phyloP scores from a whole-genome alignment of 371 early-diverging fungal species.

The Circinella umbellata region DNA sequence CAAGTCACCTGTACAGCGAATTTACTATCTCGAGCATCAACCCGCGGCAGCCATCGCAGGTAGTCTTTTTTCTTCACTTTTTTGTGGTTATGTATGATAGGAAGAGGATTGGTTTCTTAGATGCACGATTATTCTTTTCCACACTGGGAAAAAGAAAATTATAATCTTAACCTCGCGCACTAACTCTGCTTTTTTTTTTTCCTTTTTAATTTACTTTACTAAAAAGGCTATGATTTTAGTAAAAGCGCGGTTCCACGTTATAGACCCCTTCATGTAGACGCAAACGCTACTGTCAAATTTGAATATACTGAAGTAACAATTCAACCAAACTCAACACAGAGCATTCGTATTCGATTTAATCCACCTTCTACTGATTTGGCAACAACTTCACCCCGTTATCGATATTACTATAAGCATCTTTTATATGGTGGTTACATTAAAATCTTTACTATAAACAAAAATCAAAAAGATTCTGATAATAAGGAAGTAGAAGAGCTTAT shows the following conservation, averaged over 20 bases:
- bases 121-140: too few species aligned
- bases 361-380: neutral
- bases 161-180: too few species aligned
- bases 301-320: neutral
- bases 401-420: neutral
- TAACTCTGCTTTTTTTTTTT: neutral
- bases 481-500: neutral
- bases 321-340: neutral
- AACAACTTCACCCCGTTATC: neutral
- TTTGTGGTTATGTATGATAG: too few species aligned
- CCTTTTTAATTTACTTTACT: too few species aligned
- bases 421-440: constrained; percentile 23
- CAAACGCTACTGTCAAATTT: constrained; percentile 1
- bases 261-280: constrained; percentile 5
- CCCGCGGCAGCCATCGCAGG: constrained; percentile 17
- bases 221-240: constrained; percentile 19
- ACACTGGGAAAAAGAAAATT: too few species aligned
- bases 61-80: neutral
- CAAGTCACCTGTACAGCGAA: neutral
- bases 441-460: neutral
- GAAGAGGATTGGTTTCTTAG: neutral
- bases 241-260: constrained; percentile 17
- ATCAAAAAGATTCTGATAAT: neutral
- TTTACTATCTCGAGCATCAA: constrained; percentile 16
- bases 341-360: neutral